Percentiles rank a stretch among this genome's conserved stretches.
Evolutionary conservation across 2,329 filamentous ascomycete species (phyloP).

Genomic region (Pseudocercospora musae): DNA sequence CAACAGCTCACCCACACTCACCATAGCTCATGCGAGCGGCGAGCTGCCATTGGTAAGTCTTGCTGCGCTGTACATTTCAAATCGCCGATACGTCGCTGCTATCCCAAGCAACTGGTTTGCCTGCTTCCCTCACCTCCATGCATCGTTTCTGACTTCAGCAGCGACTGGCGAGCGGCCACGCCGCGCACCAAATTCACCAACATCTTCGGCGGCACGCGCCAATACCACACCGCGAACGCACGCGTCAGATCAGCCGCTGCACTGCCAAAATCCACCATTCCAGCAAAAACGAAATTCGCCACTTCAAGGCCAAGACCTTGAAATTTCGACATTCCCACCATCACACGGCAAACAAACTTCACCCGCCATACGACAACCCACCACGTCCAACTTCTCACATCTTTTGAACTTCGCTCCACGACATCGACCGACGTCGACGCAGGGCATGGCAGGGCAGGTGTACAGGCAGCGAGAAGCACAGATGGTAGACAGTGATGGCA

Average conservation of each 20-base stretch:
- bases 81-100: too few species aligned
- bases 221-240: too few species aligned
- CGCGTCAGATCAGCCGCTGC: too few species aligned
- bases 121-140: not conserved
- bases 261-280: not conserved
- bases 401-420: not conserved
- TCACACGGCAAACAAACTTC: not conserved
- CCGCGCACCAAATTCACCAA: not conserved
- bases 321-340: not conserved
- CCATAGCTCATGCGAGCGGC: not conserved
- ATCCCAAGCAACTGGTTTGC: not conserved
- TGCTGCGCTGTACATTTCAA: too few species aligned
- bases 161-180: not conserved
- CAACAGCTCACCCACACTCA: not conserved
- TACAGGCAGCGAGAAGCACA: not conserved
- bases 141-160: not conserved
- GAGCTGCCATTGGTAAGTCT: too few species aligned
- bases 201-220: not conserved
- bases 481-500: not conserved
- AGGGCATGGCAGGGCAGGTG: not conserved
- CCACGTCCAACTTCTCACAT: not conserved
- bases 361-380: not conserved
- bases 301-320: not conserved
- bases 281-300: not conserved
- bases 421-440: not conserved